phyloP scores from a whole-genome alignment of 257 asterid genomes.

The Capsicum chinense region DNA sequence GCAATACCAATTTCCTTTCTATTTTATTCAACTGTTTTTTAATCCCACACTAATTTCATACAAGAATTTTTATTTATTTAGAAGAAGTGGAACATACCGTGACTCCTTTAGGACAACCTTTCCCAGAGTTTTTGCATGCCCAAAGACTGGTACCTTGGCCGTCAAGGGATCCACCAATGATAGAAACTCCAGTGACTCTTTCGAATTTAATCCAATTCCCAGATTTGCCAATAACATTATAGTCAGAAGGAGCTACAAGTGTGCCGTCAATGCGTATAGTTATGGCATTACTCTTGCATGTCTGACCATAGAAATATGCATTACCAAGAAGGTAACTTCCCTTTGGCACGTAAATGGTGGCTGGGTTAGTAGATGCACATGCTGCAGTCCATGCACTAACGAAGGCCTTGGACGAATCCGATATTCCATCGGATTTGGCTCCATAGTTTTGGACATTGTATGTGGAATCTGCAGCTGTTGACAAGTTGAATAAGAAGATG shows the following conservation, averaged over 20 bases:
- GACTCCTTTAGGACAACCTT: constrained; percentile 54
- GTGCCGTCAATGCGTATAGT: constrained; percentile 47
- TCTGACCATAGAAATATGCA: constrained; percentile 45
- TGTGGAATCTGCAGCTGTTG: constrained; percentile 18
- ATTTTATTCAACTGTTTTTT: too few species aligned
- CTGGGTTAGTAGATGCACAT: constrained; percentile 50
- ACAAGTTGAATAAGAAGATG: background rate
- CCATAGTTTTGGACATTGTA: constrained; percentile 49
- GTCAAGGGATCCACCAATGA: constrained; percentile 56
- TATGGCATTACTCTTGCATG: constrained; percentile 50
- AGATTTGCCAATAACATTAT: constrained; percentile 39
- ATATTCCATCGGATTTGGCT: constrained; percentile 52
- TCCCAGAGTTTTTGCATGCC: constrained; percentile 59
- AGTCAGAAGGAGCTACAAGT: constrained; percentile 61
- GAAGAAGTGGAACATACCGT: constrained; percentile 49
- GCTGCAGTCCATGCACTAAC: constrained; percentile 52
- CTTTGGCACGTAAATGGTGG: constrained; percentile 54
- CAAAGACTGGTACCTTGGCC: constrained; percentile 64
- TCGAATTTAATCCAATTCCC: constrained; percentile 55
- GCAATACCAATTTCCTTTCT: too few species aligned
- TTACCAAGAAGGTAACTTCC: constrained; percentile 49
- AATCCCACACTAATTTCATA: too few species aligned
- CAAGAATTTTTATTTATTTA: too few species aligned
- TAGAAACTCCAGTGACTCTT: constrained; percentile 47
- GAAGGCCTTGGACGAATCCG: constrained; percentile 52